These are phyloP conservation scores for Neostapfia colusana DNA, from an alignment of 176 grass and related monocot genomes.

Conservation along the genomic window DNA sequence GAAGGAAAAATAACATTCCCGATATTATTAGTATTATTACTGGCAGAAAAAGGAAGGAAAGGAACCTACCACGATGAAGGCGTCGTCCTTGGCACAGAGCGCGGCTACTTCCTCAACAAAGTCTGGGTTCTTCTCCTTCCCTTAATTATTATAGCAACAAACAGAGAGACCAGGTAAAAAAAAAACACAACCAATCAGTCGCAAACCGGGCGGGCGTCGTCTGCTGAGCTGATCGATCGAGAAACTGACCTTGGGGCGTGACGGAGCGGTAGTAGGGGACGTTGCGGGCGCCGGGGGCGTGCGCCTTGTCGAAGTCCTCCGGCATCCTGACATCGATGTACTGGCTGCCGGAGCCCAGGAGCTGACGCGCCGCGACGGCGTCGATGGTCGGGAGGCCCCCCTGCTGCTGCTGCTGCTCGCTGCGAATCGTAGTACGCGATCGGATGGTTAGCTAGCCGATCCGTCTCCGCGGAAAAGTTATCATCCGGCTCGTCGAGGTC, in stretches of 20 bases:
- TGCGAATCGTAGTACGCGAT: no score
- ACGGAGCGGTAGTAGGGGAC: constrained; percentile 37
- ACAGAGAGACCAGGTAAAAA: not conserved
- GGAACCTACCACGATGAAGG: constrained; percentile 39
- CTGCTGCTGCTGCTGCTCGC: not conserved
- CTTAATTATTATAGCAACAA: not conserved
- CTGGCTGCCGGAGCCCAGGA: constrained; percentile 28
- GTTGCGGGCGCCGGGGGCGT: constrained; percentile 31
- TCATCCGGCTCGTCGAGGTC: no score
- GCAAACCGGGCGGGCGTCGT: no score
- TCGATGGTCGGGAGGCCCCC: constrained; percentile 17
- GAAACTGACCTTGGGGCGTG: constrained; percentile 28
- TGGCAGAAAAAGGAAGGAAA: not conserved
- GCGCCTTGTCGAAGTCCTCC: constrained; percentile 38
- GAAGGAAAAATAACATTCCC: no score
- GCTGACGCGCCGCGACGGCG: not conserved
- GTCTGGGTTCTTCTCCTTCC: constrained; percentile 40
- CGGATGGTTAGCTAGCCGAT: not conserved
- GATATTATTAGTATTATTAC: no score
- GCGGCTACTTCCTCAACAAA: constrained; percentile 43
- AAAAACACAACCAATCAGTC: not conserved
- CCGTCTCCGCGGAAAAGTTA: not conserved
- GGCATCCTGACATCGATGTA: constrained; percentile 39
- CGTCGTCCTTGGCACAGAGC: constrained; percentile 21
- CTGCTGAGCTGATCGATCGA: not conserved